Evolutionary conservation across 805 yeast genomes (phyloP), one percentile per base, ranked within the genome.

Genomic region (Schwanniomyces vanrijiae): DNA sequence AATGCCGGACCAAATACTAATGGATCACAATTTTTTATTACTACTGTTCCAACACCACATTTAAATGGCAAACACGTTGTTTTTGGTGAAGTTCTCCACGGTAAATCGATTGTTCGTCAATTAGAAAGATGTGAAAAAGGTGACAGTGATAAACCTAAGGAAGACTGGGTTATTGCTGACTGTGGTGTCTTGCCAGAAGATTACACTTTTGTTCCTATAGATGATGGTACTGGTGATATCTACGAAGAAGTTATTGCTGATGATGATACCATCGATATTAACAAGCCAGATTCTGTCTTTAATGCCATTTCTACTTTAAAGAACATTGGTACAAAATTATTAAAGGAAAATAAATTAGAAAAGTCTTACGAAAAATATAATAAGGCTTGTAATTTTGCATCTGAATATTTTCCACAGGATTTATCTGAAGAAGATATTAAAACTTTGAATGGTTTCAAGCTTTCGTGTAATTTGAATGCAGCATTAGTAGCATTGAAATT

Each of bases 21-120:
- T 62, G 98, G 98, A 0, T 90, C 97, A 2, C 98, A 92, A 69
- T 94, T 90, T 59, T 92, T 92, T 66, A 83, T 92, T 59, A 92
- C 99, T 22, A 89, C 97, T 2, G 94, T 83, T 2, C 84, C 90
- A 37, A 90, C 97, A 1, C 96, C 98, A 5, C 98, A 92, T 68
- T 79, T 94, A 55, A 92, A 94, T 63, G 95, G 92, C 21, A 92
- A 92, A 66, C 99, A 94, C 65, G 97, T 91, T 44, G 98, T 94
- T 2, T 94, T 94, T 64, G 99, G 99, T 52, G 82, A 87, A 65
- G 90, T 94, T 33, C 68, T 92, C 42, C 64, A 64, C 40, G 97
- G 97, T 35, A 91, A 88, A 64, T 81, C 90, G 6, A 66, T 89
- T 25, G 90, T 88, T 7, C 83, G 96, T 54, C 75, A 78, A 47